Evolutionary conservation across 2,329 filamentous ascomycete species (phyloP).

Genomic region (Colletotrichum euphorbiae): DNA sequence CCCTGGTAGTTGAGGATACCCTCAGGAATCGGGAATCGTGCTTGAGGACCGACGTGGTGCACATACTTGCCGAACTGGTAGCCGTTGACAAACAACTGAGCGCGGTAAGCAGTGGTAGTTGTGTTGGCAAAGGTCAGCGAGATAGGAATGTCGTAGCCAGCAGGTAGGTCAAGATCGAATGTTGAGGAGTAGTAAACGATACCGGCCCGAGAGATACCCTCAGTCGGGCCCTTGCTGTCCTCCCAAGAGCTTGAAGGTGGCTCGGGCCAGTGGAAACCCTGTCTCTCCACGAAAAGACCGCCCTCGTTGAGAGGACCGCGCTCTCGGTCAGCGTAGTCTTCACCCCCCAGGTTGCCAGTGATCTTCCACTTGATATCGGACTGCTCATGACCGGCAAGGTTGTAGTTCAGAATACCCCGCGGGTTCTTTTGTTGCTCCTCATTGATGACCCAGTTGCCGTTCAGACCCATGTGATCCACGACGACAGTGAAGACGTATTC

Average conservation of each 20-base stretch:
- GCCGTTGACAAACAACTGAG: conserved; percentile 76
- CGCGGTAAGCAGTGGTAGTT: conserved; percentile 58
- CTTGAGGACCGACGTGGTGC: conserved; percentile 77
- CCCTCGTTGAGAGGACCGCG: conserved; percentile 73
- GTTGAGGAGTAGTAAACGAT: conserved; percentile 67
- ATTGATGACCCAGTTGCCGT: conserved; percentile 70
- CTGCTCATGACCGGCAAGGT: conserved; percentile 58
- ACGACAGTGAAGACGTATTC: conserved; percentile 73
- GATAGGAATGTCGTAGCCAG: conserved; percentile 66
- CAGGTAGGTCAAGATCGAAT: conserved; percentile 65
- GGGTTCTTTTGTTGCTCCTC: conserved; percentile 67
- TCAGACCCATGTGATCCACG: conserved; percentile 76
- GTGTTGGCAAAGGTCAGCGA: conserved; percentile 63
- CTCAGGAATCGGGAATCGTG: conserved; percentile 74
- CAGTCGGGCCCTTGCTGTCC: conserved; percentile 47
- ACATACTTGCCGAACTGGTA: conserved; percentile 70
- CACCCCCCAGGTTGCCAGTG: conserved; percentile 70
- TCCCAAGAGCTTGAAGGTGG: conserved; percentile 59
- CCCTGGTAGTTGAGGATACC: conserved; percentile 75
- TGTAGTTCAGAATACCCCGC: conserved; percentile 69
- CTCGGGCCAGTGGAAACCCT: conserved; percentile 66
- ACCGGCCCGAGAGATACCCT: conserved; percentile 57
- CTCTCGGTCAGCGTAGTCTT: conserved; percentile 65
- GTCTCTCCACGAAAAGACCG: conserved; percentile 65
- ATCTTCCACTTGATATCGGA: conserved; percentile 68